These are phyloP conservation scores for Pelargonium citronellum DNA, from an alignment of 441 rosid species.

Conservation along the genomic window DNA sequence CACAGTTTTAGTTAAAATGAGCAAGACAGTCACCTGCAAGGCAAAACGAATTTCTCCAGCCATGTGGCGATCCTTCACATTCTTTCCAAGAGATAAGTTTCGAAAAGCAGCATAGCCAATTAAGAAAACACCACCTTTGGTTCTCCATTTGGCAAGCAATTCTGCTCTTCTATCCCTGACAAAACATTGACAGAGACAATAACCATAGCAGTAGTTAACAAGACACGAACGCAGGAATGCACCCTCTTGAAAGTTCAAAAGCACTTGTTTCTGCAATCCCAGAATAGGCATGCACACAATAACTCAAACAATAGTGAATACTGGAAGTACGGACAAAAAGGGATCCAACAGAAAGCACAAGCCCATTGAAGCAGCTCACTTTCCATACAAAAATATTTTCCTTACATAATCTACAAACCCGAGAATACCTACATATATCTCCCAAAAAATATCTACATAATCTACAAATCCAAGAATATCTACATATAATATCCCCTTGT, in stretches of 20 bases:
- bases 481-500: neutral
- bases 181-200: constrained; percentile 18
- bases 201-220: constrained; percentile 18
- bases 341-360: neutral
- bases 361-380: neutral
- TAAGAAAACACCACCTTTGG: constrained; percentile 89
- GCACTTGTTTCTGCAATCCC: neutral
- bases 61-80: constrained; percentile 62
- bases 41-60: constrained; percentile 73
- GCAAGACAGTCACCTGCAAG: constrained; percentile 58
- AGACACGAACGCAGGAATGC: neutral
- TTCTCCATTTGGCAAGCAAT: constrained; percentile 81
- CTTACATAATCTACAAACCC: neutral
- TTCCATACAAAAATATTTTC: neutral
- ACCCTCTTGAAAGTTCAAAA: too few species aligned
- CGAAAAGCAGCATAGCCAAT: constrained; percentile 89
- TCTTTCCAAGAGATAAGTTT: constrained; percentile 84
- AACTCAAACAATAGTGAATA: constrained; percentile 1
- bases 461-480: too few species aligned
- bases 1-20: neutral
- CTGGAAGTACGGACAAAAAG: neutral
- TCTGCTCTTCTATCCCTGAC: constrained; percentile 78
- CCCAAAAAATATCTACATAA: neutral
- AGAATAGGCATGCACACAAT: neutral
- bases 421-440: too few species aligned